Percentiles rank a stretch among this genome's conserved stretches.
Conservation (phyloP, 2,329 filamentous ascomycete species). For the Apiospora marii region DNA sequence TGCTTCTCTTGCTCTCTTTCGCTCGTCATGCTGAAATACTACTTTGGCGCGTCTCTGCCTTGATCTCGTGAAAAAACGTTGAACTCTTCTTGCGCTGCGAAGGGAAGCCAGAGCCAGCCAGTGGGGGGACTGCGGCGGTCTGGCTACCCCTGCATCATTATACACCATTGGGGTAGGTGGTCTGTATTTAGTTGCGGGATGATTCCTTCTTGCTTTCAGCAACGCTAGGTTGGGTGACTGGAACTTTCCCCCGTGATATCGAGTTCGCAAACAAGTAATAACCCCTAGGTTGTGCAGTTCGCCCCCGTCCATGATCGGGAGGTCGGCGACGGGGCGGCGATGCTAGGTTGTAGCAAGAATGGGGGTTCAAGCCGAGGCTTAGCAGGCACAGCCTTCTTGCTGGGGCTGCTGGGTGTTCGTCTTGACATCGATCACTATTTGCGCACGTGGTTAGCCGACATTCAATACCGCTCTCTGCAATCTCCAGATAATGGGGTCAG, state of each 20-base stretch:
- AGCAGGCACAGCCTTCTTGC: conserved; percentile 80
- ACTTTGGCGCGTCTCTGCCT: conserved; percentile 6
- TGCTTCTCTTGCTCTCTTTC: conserved; percentile 18
- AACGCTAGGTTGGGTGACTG: background rate
- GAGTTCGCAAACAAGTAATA: background rate
- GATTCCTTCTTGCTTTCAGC: background rate
- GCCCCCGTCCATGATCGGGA: background rate
- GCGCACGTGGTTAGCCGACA: conserved; percentile 26
- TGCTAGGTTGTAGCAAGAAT: background rate
- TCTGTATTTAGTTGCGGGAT: background rate
- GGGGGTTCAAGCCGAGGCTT: conserved; percentile 30
- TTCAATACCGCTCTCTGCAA: background rate
- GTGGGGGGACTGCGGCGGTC: background rate
- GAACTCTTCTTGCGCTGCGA: conserved; percentile 3
- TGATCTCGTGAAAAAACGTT: conserved; percentile 14
- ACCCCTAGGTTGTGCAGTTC: background rate
- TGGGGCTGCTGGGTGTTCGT: conserved; percentile 74
- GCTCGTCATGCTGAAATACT: conserved; percentile 12
- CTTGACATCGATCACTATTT: conserved; percentile 90
- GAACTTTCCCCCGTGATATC: background rate
- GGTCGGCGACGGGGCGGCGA: background rate
- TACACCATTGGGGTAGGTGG: background rate
- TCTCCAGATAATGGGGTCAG: no score
- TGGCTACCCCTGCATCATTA: background rate
- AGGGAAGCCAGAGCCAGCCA: conserved; percentile 5